Evolutionary conservation across 768 basidiomycete species (phyloP), one percentile per base, ranked within the genome.

Genomic region (Phallus indusiatus): DNA sequence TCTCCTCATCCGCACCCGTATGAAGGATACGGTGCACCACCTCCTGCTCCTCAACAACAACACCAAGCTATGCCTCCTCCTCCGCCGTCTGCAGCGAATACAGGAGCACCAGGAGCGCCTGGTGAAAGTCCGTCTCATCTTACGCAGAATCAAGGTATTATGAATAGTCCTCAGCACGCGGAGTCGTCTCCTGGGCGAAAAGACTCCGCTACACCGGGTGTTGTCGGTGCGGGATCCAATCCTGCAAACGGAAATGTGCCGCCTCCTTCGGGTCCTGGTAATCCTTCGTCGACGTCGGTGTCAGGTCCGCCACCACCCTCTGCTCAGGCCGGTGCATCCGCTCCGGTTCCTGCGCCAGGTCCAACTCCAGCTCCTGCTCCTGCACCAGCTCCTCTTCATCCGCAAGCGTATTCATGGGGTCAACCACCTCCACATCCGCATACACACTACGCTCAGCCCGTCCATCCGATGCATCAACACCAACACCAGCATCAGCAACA

Each of bases 391-490:
- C 34, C 55, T 21, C 20, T 16, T 51, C 37, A 21, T 21, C 55
- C 55, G 66, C 54, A 37, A 35, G 11, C 54, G 61, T 17, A 64
- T 64, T 20, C 1, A 68, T 18, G 55, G 47, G 17, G 47, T 48
- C 6, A 59, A 54, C 14, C 8, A 48, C 49, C 11, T 24, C 51
- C 42, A 28, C 55, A 34, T 52, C 51, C 42, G 37, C 36, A 35
- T 62, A 36, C 20, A 61, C 66, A 11, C 57, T 69, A 65, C 8
- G 66, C 65, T 10, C 61, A 64, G 5, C 66, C 65, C 56, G 63
- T 54, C 37, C 64, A 48, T 54, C 51, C 35, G 14, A 56, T 53
- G 22, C 63, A 62, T 20, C 61, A 55, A 22, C 37, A 47, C 28
- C 62, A 59, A 5, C 55, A 62, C 54, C 35, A 52, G 47, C 28